A percentile compares a stretch with the other conserved stretches of the same genome.
Conservation (phyloP, 441 rosid species). For the Euphorbia schlechtendalii region DNA sequence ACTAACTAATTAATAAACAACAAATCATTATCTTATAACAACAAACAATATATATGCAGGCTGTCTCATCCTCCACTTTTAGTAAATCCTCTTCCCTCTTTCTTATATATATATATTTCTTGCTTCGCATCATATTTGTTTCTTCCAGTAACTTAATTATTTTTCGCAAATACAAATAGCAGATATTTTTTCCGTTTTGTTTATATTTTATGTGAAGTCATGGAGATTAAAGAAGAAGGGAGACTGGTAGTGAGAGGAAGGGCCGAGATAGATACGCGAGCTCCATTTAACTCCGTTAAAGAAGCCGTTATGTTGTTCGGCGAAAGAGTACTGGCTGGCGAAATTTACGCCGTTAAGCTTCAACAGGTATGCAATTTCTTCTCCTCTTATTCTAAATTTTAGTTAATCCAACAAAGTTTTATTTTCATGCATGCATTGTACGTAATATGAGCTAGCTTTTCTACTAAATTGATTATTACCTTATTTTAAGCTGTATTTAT, state of each 20-base stretch:
- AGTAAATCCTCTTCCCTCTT: too few species aligned
- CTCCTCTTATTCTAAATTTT: too few species aligned
- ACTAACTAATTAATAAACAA: background rate
- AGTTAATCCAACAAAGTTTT: too few species aligned
- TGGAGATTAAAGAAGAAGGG: conserved; percentile 24
- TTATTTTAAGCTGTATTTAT: background rate
- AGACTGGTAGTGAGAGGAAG: conserved; percentile 29
- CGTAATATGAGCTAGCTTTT: too few species aligned
- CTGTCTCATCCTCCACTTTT: too few species aligned
- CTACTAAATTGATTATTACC: too few species aligned
- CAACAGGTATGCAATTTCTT: conserved; percentile 32
- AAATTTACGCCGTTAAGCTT: conserved; percentile 49
- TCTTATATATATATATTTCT: background rate
- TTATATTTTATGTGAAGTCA: background rate
- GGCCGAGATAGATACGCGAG: conserved; percentile 53
- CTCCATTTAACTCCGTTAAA: conserved; percentile 59
- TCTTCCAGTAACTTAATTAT: background rate
- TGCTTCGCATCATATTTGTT: background rate
- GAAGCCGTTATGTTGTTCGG: conserved; percentile 56
- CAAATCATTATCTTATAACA: background rate
- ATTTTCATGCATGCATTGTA: too few species aligned
- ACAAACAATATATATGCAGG: background rate
- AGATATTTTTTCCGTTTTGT: too few species aligned
- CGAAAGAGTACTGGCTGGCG: conserved; percentile 51
- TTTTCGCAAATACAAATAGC: too few species aligned